Evolutionary conservation across 2,329 filamentous ascomycete species (phyloP).

Genomic region (Helminthosporium solani): DNA sequence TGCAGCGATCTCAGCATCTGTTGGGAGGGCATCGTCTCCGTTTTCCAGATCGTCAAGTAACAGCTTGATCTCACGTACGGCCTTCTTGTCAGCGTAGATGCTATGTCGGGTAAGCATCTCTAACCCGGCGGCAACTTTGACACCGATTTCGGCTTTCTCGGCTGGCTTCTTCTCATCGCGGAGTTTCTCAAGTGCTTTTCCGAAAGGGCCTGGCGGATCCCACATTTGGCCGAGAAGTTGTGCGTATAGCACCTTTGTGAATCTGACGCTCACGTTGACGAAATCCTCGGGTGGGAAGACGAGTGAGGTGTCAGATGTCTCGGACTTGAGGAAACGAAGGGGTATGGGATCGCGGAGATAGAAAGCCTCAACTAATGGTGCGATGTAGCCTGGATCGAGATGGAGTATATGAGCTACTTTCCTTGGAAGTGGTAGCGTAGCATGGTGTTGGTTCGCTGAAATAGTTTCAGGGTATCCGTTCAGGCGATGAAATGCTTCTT

Average conservation of each 20-base stretch:
- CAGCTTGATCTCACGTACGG: conserved; percentile 73
- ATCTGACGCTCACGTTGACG: conserved; percentile 74
- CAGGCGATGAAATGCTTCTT: conserved; percentile 87
- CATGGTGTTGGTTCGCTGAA: conserved; percentile 70
- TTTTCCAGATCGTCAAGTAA: conserved; percentile 73
- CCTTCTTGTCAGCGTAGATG: conserved; percentile 65
- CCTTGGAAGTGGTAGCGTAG: conserved; percentile 72
- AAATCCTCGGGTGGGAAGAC: conserved; percentile 76
- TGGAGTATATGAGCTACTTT: conserved; percentile 80
- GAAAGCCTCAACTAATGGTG: conserved; percentile 85
- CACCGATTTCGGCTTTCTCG: conserved; percentile 65
- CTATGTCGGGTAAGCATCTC: conserved; percentile 78
- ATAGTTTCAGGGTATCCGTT: conserved; percentile 81
- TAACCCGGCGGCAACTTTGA: conserved; percentile 88
- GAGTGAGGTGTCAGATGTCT: conserved; percentile 53
- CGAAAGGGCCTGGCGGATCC: conserved; percentile 60
- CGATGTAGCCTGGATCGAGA: conserved; percentile 70
- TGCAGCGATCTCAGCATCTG: conserved; percentile 66
- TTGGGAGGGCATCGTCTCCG: conserved; percentile 71
- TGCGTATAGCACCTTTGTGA: conserved; percentile 87
- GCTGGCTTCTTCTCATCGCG: conserved; percentile 34
- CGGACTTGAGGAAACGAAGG: conserved; percentile 64
- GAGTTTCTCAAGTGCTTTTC: conserved; percentile 41
- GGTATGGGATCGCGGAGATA: conserved; percentile 83
- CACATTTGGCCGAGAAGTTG: conserved; percentile 88